Evolutionary conservation across 139 green algal genomes (phyloP).

Genomic region (Closterium sp.): DNA sequence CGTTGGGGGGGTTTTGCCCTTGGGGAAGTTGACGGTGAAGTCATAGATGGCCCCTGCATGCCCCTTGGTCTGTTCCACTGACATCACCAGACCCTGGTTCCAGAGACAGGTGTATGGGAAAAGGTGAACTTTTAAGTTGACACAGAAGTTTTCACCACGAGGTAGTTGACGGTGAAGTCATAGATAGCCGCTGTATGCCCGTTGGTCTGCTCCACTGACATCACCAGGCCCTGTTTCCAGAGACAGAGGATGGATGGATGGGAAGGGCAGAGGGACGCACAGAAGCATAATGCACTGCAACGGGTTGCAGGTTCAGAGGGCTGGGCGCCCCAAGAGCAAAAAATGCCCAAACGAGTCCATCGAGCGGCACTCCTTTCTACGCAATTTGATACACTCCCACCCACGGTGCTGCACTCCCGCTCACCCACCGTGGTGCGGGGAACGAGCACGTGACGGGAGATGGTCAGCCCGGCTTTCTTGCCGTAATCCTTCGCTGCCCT

Average conservation of each 20-base stretch:
- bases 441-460: constrained; percentile 28
- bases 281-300: too few relatives aligned
- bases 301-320: too few relatives aligned
- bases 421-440: constrained; percentile 34
- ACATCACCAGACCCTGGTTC: too few relatives aligned
- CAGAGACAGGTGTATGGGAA: too few relatives aligned
- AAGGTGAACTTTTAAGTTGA: too few relatives aligned
- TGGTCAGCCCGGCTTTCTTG: constrained; percentile 4
- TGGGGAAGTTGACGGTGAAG: not conserved
- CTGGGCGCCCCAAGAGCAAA: not conserved
- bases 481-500: constrained; percentile 40
- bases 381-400: too few relatives aligned
- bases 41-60: not conserved
- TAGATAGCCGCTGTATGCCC: not conserved
- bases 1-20: not conserved
- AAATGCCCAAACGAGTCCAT: too few relatives aligned
- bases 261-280: too few relatives aligned
- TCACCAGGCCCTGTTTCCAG: not conserved
- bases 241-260: not conserved
- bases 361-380: not conserved
- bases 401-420: too few relatives aligned
- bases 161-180: too few relatives aligned
- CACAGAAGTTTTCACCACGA: too few relatives aligned
- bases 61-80: too few relatives aligned
- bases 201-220: not conserved